Conservation (phyloP, 192 early-diverging fungal species). For the Chytriomyces sp. region DNA sequence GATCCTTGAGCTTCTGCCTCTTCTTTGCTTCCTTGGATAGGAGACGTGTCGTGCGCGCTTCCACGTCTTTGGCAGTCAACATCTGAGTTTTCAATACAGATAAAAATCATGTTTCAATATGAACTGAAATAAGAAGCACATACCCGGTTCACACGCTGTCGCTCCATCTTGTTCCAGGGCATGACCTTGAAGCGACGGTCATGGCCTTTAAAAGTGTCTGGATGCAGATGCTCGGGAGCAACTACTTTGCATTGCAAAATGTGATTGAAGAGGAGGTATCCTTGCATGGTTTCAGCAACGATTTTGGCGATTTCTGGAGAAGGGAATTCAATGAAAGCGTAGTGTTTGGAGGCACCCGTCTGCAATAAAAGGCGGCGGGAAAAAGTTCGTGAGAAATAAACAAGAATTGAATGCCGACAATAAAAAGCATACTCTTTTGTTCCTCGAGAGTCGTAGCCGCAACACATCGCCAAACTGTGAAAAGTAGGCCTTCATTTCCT, state of each 20-base stretch:
- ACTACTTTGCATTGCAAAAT: constrained; percentile 55
- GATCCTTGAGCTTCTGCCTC: constrained; percentile 59
- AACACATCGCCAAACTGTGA: constrained; percentile 89
- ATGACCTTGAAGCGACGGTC: constrained; percentile 70
- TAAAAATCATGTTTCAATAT: background rate
- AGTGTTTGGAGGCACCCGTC: constrained; percentile 92
- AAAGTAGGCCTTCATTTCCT: constrained; percentile 90
- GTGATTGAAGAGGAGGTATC: constrained; percentile 27
- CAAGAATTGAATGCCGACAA: too few species aligned
- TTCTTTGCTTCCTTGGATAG: constrained; percentile 62
- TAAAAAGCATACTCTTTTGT: constrained; percentile 63
- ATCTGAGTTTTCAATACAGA: constrained; percentile 20
- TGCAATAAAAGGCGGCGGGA: constrained; percentile 11
- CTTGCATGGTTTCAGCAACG: constrained; percentile 93
- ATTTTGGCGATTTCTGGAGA: constrained; percentile 80
- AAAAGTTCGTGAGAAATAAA: background rate
- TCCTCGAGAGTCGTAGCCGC: constrained; percentile 78
- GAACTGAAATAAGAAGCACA: background rate
- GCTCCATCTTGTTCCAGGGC: constrained; percentile 60
- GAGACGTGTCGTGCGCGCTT: constrained; percentile 48
- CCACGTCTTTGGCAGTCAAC: constrained; percentile 55
- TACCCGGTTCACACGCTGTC: constrained; percentile 68
- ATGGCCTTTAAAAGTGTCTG: constrained; percentile 69
- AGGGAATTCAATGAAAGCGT: constrained; percentile 91
- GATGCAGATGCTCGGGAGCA: constrained; percentile 70